Conservation (phyloP, 2,329 filamentous ascomycete genomes). For the Trichoderma aggressivum region DNA sequence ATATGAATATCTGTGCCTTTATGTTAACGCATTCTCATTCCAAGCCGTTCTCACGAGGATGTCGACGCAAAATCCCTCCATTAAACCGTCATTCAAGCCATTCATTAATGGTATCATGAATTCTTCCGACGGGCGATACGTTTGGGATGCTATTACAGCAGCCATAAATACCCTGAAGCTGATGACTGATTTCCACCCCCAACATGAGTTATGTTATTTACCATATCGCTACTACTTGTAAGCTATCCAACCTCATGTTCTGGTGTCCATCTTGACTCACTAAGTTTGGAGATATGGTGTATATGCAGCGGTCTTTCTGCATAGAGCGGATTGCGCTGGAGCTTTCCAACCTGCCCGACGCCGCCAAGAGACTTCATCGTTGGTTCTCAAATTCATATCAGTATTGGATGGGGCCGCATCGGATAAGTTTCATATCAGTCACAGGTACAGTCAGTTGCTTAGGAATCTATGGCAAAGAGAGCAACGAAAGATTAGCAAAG, state of each 20-base stretch:
- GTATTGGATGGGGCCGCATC: neutral
- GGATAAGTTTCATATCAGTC: neutral
- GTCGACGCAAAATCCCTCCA: neutral
- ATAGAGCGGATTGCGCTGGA: neutral
- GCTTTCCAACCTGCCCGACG: neutral
- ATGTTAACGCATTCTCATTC: constrained; percentile 4
- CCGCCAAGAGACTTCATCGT: neutral
- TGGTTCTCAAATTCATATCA: neutral
- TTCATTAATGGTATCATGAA: neutral
- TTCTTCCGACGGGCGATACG: neutral
- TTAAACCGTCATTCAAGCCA: neutral
- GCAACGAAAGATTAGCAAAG: neutral
- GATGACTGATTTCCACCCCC: neutral
- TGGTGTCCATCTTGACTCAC: neutral
- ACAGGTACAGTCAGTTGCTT: neutral
- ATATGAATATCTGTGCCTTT: constrained; percentile 2
- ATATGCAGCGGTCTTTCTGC: neutral
- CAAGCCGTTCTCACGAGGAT: constrained; percentile 1
- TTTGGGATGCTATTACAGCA: constrained; percentile 2
- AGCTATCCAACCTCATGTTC: neutral
- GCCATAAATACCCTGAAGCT: neutral
- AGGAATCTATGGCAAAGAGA: neutral
- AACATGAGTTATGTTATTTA: neutral
- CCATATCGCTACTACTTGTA: constrained; percentile 8
- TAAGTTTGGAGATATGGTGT: neutral